Conservation (phyloP, 495 filamentous ascomycete genomes). For the Aspergillus nanangensis region DNA sequence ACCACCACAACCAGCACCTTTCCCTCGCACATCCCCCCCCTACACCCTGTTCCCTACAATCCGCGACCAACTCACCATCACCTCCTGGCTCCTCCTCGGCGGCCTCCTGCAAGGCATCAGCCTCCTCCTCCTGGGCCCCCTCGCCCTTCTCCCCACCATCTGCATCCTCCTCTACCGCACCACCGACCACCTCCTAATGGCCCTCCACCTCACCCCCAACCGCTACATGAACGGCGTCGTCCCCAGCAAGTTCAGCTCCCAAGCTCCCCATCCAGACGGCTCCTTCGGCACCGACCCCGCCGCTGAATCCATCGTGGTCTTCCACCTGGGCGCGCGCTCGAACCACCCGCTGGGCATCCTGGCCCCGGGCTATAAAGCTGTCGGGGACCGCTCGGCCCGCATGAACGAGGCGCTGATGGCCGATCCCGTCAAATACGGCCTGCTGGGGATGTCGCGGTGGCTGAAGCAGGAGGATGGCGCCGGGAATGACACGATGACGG, state of each 20-base stretch:
- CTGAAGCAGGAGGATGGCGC: slow-evolving; percentile 14
- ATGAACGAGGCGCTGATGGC: slow-evolving; percentile 12
- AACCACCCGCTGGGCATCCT: slow-evolving; percentile 34
- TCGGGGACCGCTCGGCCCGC: not conserved
- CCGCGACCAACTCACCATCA: slow-evolving; percentile 23
- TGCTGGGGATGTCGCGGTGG: slow-evolving; percentile 18
- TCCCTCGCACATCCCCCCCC: not conserved
- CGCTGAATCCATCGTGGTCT: slow-evolving; percentile 29
- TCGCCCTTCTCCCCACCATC: slow-evolving; percentile 29
- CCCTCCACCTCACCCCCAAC: slow-evolving; percentile 27
- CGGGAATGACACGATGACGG: slow-evolving; percentile 29
- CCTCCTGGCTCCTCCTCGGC: slow-evolving; percentile 41
- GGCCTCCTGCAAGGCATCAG: slow-evolving; percentile 34
- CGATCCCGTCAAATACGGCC: slow-evolving; percentile 27
- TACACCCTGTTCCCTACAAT: too few relatives aligned
- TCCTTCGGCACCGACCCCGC: slow-evolving; percentile 22
- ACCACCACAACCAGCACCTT: not conserved
- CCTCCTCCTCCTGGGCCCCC: slow-evolving; percentile 21
- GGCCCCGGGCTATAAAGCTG: slow-evolving; percentile 7
- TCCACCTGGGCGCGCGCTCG: slow-evolving; percentile 34
- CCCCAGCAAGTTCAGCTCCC: slow-evolving; percentile 24
- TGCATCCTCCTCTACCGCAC: slow-evolving; percentile 26
- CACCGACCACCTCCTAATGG: slow-evolving; percentile 17
- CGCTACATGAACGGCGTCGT: slow-evolving; percentile 29
- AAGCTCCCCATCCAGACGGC: slow-evolving; percentile 32